Evolutionary conservation across 192 early-diverging fungal species (phyloP), one percentile per base, ranked within the genome.

Genomic region (Backusella parvicylindrica): DNA sequence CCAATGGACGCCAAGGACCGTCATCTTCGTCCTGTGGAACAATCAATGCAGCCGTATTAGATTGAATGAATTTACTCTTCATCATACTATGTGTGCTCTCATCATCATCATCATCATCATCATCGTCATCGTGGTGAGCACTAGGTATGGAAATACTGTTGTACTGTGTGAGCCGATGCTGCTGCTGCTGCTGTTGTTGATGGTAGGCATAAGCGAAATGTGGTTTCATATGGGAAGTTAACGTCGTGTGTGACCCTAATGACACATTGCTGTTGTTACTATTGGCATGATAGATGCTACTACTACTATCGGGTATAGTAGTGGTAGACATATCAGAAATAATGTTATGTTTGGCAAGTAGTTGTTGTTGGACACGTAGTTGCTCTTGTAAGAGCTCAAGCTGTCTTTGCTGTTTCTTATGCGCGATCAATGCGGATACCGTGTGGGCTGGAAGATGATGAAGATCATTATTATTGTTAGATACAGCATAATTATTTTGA

Each of bases 371-470:
- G 30, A 41, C 31, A 21, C 71, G 70, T 40, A 81, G 40, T 66
- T 81, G 79, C 33, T 77, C 71, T 66, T 81, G 79, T 9, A 81
- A 65, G n/a, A 43, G 21, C 23, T 73, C 35, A 16, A 81, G 49
- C 32, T 81, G 75, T 9, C 72, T 68, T 71, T 81, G 75, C 49
- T 81, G 79, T 1, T 73, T 76, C 40, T 75, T 75, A 64, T 81
- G 79, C 26, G 79, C 79, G 12, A 77, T 38, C 4, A 81, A 64
- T 40, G 79, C 79, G 7, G 79, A 65, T 8, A 72, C 37, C 23
- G 79, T 72, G 18, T 66, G 4, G n/a, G 63, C 35, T 32, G 50
- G 74, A 16, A 60, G 43, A n/a, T 64, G 74, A 15, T 26, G 16
- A n/a, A 56, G 30, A 6, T 41, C 28, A 12, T 6, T 23, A 28